These are phyloP conservation scores for Panicum virgatum DNA, from an alignment of 202 grass and related monocot genomes.

Conservation along the genomic window DNA sequence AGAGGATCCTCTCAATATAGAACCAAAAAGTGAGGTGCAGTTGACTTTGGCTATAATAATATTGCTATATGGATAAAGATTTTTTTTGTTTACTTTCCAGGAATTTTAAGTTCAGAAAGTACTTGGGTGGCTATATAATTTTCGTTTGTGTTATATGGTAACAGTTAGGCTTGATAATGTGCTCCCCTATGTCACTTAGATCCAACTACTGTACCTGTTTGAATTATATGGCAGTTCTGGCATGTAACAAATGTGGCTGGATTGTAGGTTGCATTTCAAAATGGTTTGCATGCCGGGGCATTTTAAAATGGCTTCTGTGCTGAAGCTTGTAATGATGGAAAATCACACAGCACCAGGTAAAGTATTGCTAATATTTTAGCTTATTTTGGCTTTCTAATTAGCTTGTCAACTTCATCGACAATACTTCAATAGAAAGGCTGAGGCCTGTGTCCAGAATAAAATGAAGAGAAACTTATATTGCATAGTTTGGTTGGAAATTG, in stretches of 20 bases:
- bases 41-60: slow-evolving; percentile 10
- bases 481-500: slow-evolving; percentile 1
- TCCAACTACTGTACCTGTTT: slow-evolving; percentile 12
- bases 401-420: slow-evolving; percentile 10
- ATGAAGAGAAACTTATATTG: slow-evolving; percentile 26
- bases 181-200: not conserved
- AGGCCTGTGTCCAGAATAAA: slow-evolving; percentile 3
- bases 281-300: slow-evolving; percentile 95
- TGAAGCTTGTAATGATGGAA: slow-evolving; percentile 81
- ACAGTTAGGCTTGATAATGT: not conserved
- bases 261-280: slow-evolving; percentile 69
- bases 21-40: not conserved
- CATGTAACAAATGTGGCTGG: slow-evolving; percentile 12
- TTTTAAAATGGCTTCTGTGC: slow-evolving; percentile 88
- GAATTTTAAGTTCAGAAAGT: not conserved
- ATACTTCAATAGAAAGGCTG: not conserved
- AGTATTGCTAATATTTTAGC: slow-evolving; percentile 18
- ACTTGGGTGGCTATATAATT: not conserved
- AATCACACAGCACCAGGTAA: slow-evolving; percentile 67
- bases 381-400: slow-evolving; percentile 32
- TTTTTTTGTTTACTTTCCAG: not conserved
- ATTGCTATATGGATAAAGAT: not conserved
- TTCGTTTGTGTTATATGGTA: slow-evolving; percentile 7
- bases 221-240: not conserved
- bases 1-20: not conserved